These are phyloP conservation scores for Xylaria scruposa DNA, from an alignment of 495 filamentous ascomycete genomes.

Conservation along the genomic window DNA sequence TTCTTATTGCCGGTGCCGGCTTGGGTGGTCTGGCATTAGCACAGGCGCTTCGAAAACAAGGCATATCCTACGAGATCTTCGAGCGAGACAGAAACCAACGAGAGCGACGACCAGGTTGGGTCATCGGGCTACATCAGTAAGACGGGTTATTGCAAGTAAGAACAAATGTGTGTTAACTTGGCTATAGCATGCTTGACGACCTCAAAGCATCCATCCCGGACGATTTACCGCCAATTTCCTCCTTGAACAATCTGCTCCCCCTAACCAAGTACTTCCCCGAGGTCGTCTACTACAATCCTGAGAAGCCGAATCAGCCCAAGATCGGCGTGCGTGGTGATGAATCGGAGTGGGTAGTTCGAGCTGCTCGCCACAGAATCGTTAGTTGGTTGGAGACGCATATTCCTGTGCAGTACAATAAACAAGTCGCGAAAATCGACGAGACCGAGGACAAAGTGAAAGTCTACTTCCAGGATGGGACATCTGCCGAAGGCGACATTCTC, in stretches of 20 bases:
- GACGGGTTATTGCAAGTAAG: neutral
- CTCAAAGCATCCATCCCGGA: slow-evolving; percentile 47
- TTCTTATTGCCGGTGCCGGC: slow-evolving; percentile 59
- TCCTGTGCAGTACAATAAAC: slow-evolving; percentile 38
- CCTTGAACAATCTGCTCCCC: slow-evolving; percentile 42
- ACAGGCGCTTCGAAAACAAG: slow-evolving; percentile 58
- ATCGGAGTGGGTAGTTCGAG: slow-evolving; percentile 35
- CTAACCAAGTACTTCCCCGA: slow-evolving; percentile 35
- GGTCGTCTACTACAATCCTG: slow-evolving; percentile 5
- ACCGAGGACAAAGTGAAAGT: slow-evolving; percentile 32
- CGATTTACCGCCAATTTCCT: slow-evolving; percentile 42
- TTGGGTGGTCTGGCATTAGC: slow-evolving; percentile 62
- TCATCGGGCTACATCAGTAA: slow-evolving; percentile 43
- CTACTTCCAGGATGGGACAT: slow-evolving; percentile 46
- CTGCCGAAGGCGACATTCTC: slow-evolving; percentile 51
- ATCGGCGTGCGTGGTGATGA: slow-evolving; percentile 39
- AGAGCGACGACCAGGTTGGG: slow-evolving; percentile 45
- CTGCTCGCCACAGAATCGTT: slow-evolving; percentile 36
- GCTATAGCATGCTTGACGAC: slow-evolving; percentile 35
- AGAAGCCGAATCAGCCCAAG: slow-evolving; percentile 19
- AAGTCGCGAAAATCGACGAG: slow-evolving; percentile 35
- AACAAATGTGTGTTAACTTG: neutral
- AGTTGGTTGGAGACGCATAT: slow-evolving; percentile 38
- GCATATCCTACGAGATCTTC: slow-evolving; percentile 60
- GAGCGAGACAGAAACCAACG: slow-evolving; percentile 50